Base-by-base conservation (phyloP, 495 filamentous ascomycete species). In the Hypoxylon perforatum region DNA sequence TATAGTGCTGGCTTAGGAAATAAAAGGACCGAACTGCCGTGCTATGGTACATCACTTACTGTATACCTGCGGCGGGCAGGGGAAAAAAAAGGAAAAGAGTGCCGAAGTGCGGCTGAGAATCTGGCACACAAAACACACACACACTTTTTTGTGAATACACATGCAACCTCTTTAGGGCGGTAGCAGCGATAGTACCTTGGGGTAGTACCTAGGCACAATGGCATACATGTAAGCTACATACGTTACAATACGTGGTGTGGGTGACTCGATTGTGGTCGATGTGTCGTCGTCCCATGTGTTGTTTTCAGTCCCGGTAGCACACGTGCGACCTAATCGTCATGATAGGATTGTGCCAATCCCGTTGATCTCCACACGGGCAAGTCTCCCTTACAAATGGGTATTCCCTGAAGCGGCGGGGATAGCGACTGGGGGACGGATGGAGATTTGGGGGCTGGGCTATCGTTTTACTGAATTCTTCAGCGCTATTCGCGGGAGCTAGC, bases 401-500 rank as follows among this genome's bases (percentile, higher is more conserved):
- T 28, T 28, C 7, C 25, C 25, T 28, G 25, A 28, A 28, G 25
- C 25, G 25, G 25, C 3, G 25, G 25, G 25, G 25, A 28, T 28
- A 7, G 25, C 3, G 46, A 44, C n/a, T 1, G 35, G 19, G 17
- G 8, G 6, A 49, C 1, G 23, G 44, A 53, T 52, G 61, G 61
- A 33, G 61, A 49, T 50, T 46, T 64, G 23, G 52, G 45, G 53
- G 58, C 48, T 1, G 45, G 22, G 12, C n/a, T n/a, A n/a, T n/a
- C n/a, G n/a, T 23, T 25, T 18, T 36, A 36, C 57, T 17, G 18
- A 21, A n/a, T 33, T 48, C 53, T 48, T 25, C 48, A 58, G 61
- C 61, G 61, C 61, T 58, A 58, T 57, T 47, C 54, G 61, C 54
- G 61, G 61, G 39, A 54, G 30, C 52, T 57, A 58, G 12, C 22